Evolutionary conservation across 2,329 filamentous ascomycete species (phyloP).

Genomic region (Trichoderma polysporum): DNA sequence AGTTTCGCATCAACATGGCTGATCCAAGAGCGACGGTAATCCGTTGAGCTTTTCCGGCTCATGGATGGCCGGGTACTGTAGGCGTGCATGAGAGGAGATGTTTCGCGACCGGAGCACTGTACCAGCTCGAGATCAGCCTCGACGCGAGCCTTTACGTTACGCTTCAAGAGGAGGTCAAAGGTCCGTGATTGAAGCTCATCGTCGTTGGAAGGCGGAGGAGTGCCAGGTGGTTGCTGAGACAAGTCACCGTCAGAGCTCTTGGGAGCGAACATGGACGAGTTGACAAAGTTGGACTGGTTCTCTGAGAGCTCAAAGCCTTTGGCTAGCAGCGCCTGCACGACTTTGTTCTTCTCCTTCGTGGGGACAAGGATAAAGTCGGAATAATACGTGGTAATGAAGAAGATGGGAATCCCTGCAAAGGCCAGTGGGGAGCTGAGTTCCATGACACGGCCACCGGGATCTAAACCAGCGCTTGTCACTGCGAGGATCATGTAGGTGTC

Average conservation of each 20-base stretch:
- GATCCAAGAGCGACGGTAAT: slow-evolving; percentile 49
- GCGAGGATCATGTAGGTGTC: slow-evolving; percentile 88
- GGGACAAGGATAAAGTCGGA: slow-evolving; percentile 96
- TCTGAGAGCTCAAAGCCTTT: slow-evolving; percentile 84
- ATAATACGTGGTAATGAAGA: slow-evolving; percentile 98
- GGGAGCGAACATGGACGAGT: slow-evolving; percentile 41
- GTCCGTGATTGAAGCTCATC: slow-evolving; percentile 80
- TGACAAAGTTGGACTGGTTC: slow-evolving; percentile 66
- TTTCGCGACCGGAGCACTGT: slow-evolving; percentile 72
- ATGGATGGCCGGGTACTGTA: slow-evolving; percentile 40
- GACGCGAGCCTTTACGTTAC: slow-evolving; percentile 71
- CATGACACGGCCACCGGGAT: slow-evolving; percentile 86
- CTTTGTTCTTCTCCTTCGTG: slow-evolving; percentile 67
- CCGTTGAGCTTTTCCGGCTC: slow-evolving; percentile 38
- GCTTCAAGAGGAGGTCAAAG: slow-evolving; percentile 77
- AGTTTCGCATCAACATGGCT: slow-evolving; percentile 62
- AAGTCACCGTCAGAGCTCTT: slow-evolving; percentile 29
- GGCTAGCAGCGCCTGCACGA: slow-evolving; percentile 72
- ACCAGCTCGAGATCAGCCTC: slow-evolving; percentile 69
- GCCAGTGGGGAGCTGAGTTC: slow-evolving; percentile 89
- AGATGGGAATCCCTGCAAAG: slow-evolving; percentile 89
- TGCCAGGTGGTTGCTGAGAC: slow-evolving; percentile 54
- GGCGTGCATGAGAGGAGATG: slow-evolving; percentile 40
- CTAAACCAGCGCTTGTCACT: slow-evolving; percentile 84
- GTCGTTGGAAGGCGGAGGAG: slow-evolving; percentile 74